Evolutionary conservation across 768 basidiomycete genomes (phyloP).

Genomic region (Boletus reticulatus): DNA sequence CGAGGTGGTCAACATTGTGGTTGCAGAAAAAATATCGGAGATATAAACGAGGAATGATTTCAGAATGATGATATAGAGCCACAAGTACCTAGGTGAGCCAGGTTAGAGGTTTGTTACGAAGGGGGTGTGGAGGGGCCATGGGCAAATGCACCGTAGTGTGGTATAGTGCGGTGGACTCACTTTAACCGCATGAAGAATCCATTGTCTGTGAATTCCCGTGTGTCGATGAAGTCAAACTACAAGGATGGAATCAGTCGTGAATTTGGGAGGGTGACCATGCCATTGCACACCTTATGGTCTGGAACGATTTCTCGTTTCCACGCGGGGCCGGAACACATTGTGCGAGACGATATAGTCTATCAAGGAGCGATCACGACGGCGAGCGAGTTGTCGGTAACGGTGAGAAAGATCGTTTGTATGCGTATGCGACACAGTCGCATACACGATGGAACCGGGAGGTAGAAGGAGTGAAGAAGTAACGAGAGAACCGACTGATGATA

Average conservation of each 20-base stretch:
- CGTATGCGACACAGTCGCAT: slow-evolving; percentile 37
- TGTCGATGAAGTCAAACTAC: slow-evolving; percentile 97
- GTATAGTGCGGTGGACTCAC: slow-evolving; percentile 40
- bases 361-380: slow-evolving; percentile 21
- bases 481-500: slow-evolving; percentile 19
- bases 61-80: slow-evolving; percentile 89
- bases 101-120: slow-evolving; percentile 8
- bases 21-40: slow-evolving; percentile 96
- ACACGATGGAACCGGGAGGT: slow-evolving; percentile 15
- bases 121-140: neutral
- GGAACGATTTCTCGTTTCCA: slow-evolving; percentile 98
- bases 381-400: slow-evolving; percentile 23
- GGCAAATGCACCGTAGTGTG: neutral
- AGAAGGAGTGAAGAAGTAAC: slow-evolving; percentile 22
- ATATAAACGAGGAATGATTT: slow-evolving; percentile 96
- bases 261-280: neutral
- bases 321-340: slow-evolving; percentile 58
- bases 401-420: slow-evolving; percentile 24
- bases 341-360: slow-evolving; percentile 7
- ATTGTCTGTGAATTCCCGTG: slow-evolving; percentile 87
- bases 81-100: slow-evolving; percentile 68
- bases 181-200: slow-evolving; percentile 83
- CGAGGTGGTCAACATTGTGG: slow-evolving; percentile 91
- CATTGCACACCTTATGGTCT: slow-evolving; percentile 83
- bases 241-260: slow-evolving; percentile 1